Conservation (phyloP, 1,284 basidiomycete species). For the Sporisorium scitamineum region DNA sequence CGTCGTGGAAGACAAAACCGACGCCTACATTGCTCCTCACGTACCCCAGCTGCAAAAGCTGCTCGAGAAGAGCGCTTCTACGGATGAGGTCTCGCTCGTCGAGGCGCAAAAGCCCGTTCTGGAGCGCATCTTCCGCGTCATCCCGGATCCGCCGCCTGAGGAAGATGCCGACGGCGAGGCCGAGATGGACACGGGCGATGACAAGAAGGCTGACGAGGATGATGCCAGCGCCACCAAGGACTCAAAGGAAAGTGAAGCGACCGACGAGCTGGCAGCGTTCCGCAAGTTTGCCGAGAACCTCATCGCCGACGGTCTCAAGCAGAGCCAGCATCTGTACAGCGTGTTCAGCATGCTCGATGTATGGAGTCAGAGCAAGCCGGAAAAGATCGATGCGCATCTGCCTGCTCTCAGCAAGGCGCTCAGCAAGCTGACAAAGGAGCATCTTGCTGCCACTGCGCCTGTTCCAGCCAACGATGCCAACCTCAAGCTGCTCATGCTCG, state of each 20-base stretch:
- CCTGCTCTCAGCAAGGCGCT: constrained; percentile 84
- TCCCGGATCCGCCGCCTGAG: constrained; percentile 72
- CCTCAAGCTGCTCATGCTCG: constrained; percentile 72
- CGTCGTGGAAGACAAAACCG: constrained; percentile 84
- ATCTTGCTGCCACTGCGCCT: constrained; percentile 74
- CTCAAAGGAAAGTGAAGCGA: constrained; percentile 28
- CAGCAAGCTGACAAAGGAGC: constrained; percentile 88
- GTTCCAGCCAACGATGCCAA: constrained; percentile 59
- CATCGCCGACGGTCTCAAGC: constrained; percentile 84
- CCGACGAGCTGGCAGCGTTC: constrained; percentile 78
- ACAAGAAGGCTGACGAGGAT: constrained; percentile 78
- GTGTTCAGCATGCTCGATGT: constrained; percentile 88
- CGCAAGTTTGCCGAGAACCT: constrained; percentile 80
- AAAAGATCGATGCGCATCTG: constrained; percentile 84
- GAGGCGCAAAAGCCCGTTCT: constrained; percentile 74
- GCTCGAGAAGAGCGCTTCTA: constrained; percentile 72
- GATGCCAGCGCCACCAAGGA: constrained; percentile 28
- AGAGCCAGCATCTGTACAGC: constrained; percentile 80
- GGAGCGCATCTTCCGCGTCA: constrained; percentile 84
- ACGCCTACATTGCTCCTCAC: constrained; percentile 84
- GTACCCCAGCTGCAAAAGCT: constrained; percentile 85
- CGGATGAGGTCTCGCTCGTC: constrained; percentile 53
- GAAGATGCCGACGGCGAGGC: constrained; percentile 58
- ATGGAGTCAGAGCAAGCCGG: constrained; percentile 84
- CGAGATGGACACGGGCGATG: constrained; percentile 73